Evolutionary conservation across 208 protist species (phyloP), one percentile per base, ranked within the genome.

Genomic region (Angomonas ambiguus): DNA sequence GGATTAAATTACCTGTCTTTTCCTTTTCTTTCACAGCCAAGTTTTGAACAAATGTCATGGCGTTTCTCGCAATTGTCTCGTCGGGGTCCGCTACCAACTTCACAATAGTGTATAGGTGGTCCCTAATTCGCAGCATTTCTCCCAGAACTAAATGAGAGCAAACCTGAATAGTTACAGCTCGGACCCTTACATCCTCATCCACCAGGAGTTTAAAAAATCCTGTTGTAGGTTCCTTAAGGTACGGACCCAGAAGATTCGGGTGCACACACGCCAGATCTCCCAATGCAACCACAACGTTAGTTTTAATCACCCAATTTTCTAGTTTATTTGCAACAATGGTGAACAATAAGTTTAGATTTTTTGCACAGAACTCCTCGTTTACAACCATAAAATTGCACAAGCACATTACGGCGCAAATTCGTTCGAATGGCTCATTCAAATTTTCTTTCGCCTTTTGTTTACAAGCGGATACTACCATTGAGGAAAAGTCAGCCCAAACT

Each of bases 241-340:
- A 96, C 32, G 91, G 85, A 0, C 67, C 82, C 20, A 96, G 79
- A 20, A 92, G 60, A 69, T 94, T 96, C 25, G 91, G 91, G 67
- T 96, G 91, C 22, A 93, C 91, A 55, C 91, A 96, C 32, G 85
- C 85, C 35, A 96, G 74, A 67, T 96, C 91, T 35, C 91, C 91
- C 13, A 96, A 78, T 0, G 91, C 91, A 45, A 96, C 82, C 25
- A 96, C 85, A 22, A 85, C 67, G 72, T 96, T 96, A 20, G 89
- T 91, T 64, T 93, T 96, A 16, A 91, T 80, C 28, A 93, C 83
- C 88, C 91, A 96, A 24, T 80, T 87, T 65, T 94, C 87, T 22
- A 71, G 72, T 62, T 76, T 85, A 48, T 90, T 73, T 0, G 83
- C 79, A 8, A 88, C 85, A 30, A 93, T 88, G 30, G 74, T 67